Evolutionary conservation across 345 rosid species (phyloP), one percentile per base, ranked within the genome.

Genomic region (Odontarrhena argentea): DNA sequence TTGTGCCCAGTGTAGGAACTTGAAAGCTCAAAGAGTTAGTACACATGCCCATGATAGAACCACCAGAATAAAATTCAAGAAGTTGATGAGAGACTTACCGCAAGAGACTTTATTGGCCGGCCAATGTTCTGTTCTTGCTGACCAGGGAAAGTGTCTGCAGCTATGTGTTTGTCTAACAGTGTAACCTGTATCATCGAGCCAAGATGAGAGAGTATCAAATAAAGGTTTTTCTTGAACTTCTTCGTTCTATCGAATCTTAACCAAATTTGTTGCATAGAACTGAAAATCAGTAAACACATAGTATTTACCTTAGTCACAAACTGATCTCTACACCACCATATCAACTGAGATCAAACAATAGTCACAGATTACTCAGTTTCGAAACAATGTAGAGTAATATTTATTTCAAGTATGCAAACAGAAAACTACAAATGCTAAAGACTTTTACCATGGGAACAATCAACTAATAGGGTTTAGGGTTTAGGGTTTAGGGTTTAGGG

Each of bases 271-370:
- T 60, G 44, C 18, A 9, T 35, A 22, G 9, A 44, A 70, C 40
- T 10, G 9, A 11, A 10, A 5, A 59, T 13, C 50, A 53, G 6
- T 38, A 25, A 8, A 40, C 37, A 9, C 10, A 65, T 38, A 56
- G 18, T 48, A 40, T 73, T 62, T 55, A 91, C 99, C 96, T 94
- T 94, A 42, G 83, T 80, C 57, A 87, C 86, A 66, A 94, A 94
- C 51, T 79, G 42, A 79, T 94, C 97, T 80, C 75, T 88, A 78
- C 99, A 94, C 99, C 97, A 94, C 68, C n/a, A n/a, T n/a, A n/a
- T n/a, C n/a, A n/a, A n/a, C n/a, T n/a, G n/a, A n/a, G n/a, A n/a
- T n/a, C n/a, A n/a, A n/a, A n/a, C n/a, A n/a, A n/a, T n/a, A n/a
- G n/a, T n/a, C n/a, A n/a, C n/a, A n/a, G n/a, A n/a, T n/a, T n/a